phyloP scores from a whole-genome alignment of 164 flowering plant genomes.

The Stephania cephalantha region DNA sequence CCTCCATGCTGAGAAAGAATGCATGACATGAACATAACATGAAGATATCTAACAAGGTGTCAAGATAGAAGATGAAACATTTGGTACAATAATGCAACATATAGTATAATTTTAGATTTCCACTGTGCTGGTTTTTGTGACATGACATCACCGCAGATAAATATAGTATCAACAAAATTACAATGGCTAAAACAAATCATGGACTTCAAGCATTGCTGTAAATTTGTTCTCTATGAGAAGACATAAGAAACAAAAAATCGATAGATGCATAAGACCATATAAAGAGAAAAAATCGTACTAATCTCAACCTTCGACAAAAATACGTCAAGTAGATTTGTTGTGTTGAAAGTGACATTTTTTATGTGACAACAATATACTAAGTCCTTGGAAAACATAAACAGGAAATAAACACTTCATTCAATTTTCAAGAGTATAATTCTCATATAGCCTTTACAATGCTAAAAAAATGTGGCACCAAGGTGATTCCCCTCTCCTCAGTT shows the following conservation, averaged over 20 bases:
- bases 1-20: conserved; percentile 74
- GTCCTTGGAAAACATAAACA: background rate
- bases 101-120: background rate
- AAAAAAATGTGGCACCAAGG: too few relatives aligned
- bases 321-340: too few relatives aligned
- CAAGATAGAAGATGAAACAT: background rate
- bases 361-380: background rate
- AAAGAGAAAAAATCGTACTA: background rate
- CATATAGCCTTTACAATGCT: too few relatives aligned
- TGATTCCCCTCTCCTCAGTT: too few relatives aligned
- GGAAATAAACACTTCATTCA: too few relatives aligned
- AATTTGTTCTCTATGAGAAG: background rate
- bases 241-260: background rate
- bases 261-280: background rate
- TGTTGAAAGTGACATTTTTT: background rate
- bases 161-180: background rate
- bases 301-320: background rate
- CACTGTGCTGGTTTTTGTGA: background rate
- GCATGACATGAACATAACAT: conserved; percentile 2
- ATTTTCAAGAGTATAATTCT: too few relatives aligned
- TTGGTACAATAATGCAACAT: background rate
- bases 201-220: background rate
- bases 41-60: background rate
- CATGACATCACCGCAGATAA: background rate
- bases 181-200: background rate